Evolutionary conservation across 2,329 filamentous ascomycete genomes (phyloP), one percentile per base, ranked within the genome.

Genomic region (Fusarium chuoi): DNA sequence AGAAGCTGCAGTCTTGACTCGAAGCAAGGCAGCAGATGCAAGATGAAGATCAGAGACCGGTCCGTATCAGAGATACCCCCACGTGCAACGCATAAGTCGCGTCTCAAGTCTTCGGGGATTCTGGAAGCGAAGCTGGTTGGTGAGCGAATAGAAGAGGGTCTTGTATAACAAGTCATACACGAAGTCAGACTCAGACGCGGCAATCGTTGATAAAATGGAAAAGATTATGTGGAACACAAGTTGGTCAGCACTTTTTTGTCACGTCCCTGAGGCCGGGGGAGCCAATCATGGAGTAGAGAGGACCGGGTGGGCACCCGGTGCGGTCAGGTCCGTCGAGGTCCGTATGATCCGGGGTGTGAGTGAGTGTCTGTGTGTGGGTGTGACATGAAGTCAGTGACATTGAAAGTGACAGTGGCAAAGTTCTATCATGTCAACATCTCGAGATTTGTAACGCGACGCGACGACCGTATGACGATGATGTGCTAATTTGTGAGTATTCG

Each of bases 301-400:
- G 57, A 70, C 73, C 75, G 73, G 73, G 67, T 75, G 52, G 28
- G 15, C 57, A 73, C 65, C 75, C 71, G 73, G 73, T 76, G 68
- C 65, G 51, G 71, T 64, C 74, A 64, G 60, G 64, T 65, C 63
- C 65, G 68, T 60, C 74, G 60, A 64, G 60, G 64, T 61, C 63
- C 65, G 68, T 58, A 63, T 62, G 54, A 69, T 71, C 61, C 70
- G 62, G 72, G 60, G 24, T 11, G 44, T 46, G 35, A 41, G 45
- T 58, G 15, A 28, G 42, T 55, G 44, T 17, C 33, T 28, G 26
- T 41, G 13, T 46, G 51, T n/a, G 60, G 24, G 35, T 52, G 46
- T 58, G 55, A 36, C 30, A 58, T 46, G 10, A 48, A 57, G 14
- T 30, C 20, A 9, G 24, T 44, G 41, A 33, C 33, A 33, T 17